A percentile compares a stretch with the other conserved stretches of the same genome.
phyloP scores from a whole-genome alignment of 768 basidiomycete genomes.

The Amanita rubescens region DNA sequence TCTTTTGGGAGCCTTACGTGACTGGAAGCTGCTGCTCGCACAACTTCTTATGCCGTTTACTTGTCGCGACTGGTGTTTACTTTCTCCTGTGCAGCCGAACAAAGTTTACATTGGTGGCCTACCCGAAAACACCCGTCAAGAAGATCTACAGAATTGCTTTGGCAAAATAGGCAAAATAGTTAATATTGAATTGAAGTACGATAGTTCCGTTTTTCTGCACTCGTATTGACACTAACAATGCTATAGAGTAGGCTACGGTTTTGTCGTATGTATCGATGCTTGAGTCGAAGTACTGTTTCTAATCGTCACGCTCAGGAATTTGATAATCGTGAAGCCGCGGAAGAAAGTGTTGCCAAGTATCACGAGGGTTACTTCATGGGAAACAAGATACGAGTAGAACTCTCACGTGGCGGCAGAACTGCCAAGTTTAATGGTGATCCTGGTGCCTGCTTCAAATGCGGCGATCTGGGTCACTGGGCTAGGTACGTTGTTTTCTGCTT shows the following conservation, averaged over 20 bases:
- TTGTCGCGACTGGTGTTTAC: constrained; percentile 60
- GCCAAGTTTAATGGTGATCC: constrained; percentile 82
- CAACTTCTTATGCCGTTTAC: constrained; percentile 40
- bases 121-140: constrained; percentile 79
- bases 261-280: constrained; percentile 58
- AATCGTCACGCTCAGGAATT: constrained; percentile 54
- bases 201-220: constrained; percentile 12
- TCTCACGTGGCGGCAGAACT: constrained; percentile 75
- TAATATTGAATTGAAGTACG: constrained; percentile 81
- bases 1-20: constrained; percentile 32
- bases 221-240: not conserved
- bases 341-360: constrained; percentile 83
- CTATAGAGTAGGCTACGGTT: constrained; percentile 76
- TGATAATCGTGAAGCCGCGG: constrained; percentile 70
- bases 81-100: constrained; percentile 76
- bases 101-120: constrained; percentile 91
- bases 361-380: constrained; percentile 90
- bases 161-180: constrained; percentile 74
- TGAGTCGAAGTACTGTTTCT: constrained; percentile 5
- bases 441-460: constrained; percentile 85
- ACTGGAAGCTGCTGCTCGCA: constrained; percentile 32
- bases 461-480: constrained; percentile 83
- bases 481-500: constrained; percentile 41
- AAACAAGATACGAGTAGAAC: constrained; percentile 83
- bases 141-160: constrained; percentile 81